Evolutionary conservation across 768 basidiomycete genomes (phyloP).

Genomic region (Termitomyces sp.): DNA sequence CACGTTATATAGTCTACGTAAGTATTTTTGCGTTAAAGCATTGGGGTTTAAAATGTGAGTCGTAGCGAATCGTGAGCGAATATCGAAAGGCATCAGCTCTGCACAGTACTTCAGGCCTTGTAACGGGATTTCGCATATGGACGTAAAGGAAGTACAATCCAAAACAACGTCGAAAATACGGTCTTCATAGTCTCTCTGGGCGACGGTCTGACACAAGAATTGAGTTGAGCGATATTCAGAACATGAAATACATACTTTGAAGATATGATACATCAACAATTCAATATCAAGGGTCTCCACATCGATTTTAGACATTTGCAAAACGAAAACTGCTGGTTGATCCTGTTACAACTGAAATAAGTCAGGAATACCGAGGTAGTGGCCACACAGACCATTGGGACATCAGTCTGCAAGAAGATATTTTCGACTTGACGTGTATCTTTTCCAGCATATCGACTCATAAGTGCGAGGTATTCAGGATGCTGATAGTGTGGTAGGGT

Average conservation of each 20-base stretch:
- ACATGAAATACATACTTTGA: conserved; percentile 45
- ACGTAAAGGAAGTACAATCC: conserved; percentile 76
- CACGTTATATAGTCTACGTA: conserved; percentile 73
- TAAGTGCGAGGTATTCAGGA: conserved; percentile 60
- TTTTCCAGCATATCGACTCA: conserved; percentile 57
- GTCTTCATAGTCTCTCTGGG: conserved; percentile 38
- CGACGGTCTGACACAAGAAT: conserved; percentile 41
- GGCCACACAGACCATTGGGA: conserved; percentile 34
- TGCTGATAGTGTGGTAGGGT: conserved; percentile 42
- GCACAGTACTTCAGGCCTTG: conserved; percentile 78
- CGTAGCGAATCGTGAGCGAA: conserved; percentile 53
- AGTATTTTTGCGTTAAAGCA: conserved; percentile 60
- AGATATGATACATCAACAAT: conserved; percentile 69
- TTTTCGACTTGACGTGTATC: conserved; percentile 57
- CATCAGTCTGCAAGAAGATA: conserved; percentile 56
- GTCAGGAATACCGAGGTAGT: background rate
- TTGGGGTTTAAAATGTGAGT: conserved; percentile 76
- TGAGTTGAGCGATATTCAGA: background rate
- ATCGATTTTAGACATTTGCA: conserved; percentile 65
- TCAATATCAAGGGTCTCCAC: conserved; percentile 79
- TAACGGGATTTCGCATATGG: conserved; percentile 72
- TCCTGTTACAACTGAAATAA: conserved; percentile 19
- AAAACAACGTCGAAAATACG: conserved; percentile 67
- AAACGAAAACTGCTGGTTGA: conserved; percentile 53
- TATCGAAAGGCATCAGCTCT: conserved; percentile 68